Conservation (phyloP, 2,329 filamentous ascomycete species). For the Chalaropsis ovoidea region DNA sequence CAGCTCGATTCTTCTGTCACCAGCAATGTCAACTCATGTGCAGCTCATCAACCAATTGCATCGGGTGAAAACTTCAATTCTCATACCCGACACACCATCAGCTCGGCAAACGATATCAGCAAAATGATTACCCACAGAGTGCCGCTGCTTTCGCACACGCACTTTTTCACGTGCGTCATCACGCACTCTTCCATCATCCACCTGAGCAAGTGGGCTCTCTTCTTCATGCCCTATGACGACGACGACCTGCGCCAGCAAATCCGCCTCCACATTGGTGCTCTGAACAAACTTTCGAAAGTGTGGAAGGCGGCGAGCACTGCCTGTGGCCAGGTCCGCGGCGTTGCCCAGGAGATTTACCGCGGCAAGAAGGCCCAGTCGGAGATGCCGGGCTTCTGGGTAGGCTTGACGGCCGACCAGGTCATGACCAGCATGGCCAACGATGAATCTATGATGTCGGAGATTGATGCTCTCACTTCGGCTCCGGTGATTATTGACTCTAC, state of each 20-base stretch:
- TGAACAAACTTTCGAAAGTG: conserved; percentile 56
- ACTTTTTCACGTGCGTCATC: conserved; percentile 74
- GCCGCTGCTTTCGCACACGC: conserved; percentile 61
- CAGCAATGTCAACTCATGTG: conserved; percentile 54
- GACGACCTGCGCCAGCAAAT: conserved; percentile 64
- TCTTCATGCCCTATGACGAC: conserved; percentile 50
- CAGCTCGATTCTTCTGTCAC: conserved; percentile 57
- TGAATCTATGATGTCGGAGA: conserved; percentile 50
- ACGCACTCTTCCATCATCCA: conserved; percentile 73
- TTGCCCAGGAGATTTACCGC: conserved; percentile 65
- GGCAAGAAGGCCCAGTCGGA: conserved; percentile 47
- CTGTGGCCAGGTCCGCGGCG: conserved; percentile 61
- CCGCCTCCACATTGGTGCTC: conserved; percentile 64
- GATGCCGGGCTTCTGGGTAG: conserved; percentile 46
- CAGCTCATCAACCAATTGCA: conserved; percentile 46
- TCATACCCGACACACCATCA: conserved; percentile 72
- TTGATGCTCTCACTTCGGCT: conserved; percentile 34
- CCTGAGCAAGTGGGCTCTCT: conserved; percentile 64
- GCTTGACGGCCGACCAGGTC: conserved; percentile 46
- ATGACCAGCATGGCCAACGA: conserved; percentile 47
- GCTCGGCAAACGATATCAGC: conserved; percentile 67
- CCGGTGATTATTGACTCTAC: conserved; percentile 19
- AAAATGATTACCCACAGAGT: conserved; percentile 64
- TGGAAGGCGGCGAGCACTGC: conserved; percentile 65
- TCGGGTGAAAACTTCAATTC: conserved; percentile 46